These are phyloP conservation scores for Butyriboletus loyo DNA, from an alignment of 768 basidiomycete genomes.

Conservation along the genomic window DNA sequence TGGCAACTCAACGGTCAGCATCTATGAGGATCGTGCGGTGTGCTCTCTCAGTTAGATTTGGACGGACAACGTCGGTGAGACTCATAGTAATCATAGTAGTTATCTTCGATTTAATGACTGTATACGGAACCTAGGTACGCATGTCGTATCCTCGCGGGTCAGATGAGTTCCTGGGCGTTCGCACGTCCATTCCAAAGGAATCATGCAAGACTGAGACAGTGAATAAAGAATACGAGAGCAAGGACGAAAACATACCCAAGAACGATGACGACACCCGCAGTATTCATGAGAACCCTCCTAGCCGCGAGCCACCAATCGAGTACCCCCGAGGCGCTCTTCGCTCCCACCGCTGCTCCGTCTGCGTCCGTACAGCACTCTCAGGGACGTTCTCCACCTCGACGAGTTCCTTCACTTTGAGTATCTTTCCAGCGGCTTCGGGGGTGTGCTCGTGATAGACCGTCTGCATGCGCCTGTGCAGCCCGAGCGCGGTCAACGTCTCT, in stretches of 20 bases:
- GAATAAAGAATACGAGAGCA: not conserved
- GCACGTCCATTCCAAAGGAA: not conserved
- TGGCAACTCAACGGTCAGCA: not conserved
- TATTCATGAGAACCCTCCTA: conserved; percentile 21
- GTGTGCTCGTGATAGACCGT: conserved; percentile 79
- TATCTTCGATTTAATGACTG: not conserved
- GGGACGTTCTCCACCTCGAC: conserved; percentile 86
- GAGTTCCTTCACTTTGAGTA: conserved; percentile 85
- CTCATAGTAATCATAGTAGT: not conserved
- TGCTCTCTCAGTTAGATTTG: not conserved
- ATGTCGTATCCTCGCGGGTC: not conserved
- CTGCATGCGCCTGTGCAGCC: conserved; percentile 78
- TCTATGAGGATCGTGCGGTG: not conserved
- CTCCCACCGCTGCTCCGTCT: conserved; percentile 62
- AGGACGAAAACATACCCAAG: conserved; percentile 2
- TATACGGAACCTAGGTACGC: not conserved
- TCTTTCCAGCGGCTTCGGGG: conserved; percentile 78
- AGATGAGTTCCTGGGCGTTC: not conserved
- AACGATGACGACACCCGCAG: not conserved
- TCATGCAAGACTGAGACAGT: not conserved
- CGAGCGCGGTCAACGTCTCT: conserved; percentile 77
- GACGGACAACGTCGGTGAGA: not conserved
- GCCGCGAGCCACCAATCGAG: conserved; percentile 42
- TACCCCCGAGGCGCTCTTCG: conserved; percentile 70
- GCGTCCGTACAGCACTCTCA: conserved; percentile 60